Evolutionary conservation across 1,139 yeast species (phyloP).

Genomic region (Nadsonia starkeyi-henricii): DNA sequence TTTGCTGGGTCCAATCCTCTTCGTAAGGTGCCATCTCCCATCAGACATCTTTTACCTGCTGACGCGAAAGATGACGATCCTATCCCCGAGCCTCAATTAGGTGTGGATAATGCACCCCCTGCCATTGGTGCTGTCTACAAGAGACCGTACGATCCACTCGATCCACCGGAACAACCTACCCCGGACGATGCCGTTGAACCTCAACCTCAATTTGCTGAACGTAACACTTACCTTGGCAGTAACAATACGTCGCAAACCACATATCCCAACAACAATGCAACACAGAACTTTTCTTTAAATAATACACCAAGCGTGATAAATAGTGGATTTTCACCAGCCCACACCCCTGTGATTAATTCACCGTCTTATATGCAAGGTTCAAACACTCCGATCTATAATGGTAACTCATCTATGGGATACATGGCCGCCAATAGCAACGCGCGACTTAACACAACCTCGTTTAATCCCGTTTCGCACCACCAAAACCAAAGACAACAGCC

Average conservation of each 20-base stretch:
- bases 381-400: neutral
- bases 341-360: neutral
- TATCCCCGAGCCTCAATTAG: slow-evolving; percentile 71
- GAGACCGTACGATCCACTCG: slow-evolving; percentile 60
- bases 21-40: slow-evolving; percentile 68
- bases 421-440: neutral
- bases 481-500: neutral
- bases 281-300: neutral
- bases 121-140: slow-evolving; percentile 78
- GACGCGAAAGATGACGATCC: slow-evolving; percentile 61
- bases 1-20: slow-evolving; percentile 35
- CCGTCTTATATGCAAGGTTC: neutral
- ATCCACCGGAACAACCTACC: slow-evolving; percentile 53
- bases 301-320: no score
- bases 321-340: neutral
- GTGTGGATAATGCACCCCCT: slow-evolving; percentile 82
- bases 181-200: slow-evolving; percentile 21
- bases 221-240: slow-evolving; percentile 3
- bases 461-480: neutral
- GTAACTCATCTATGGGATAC: neutral
- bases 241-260: neutral
- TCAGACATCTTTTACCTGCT: slow-evolving; percentile 59
- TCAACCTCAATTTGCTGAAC: slow-evolving; percentile 14
- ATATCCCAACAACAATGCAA: neutral
- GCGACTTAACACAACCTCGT: neutral